Evolutionary conservation across 2,329 filamentous ascomycete species (phyloP), one percentile per base, ranked within the genome.

Genomic region (Gaeumannomyces tritici): DNA sequence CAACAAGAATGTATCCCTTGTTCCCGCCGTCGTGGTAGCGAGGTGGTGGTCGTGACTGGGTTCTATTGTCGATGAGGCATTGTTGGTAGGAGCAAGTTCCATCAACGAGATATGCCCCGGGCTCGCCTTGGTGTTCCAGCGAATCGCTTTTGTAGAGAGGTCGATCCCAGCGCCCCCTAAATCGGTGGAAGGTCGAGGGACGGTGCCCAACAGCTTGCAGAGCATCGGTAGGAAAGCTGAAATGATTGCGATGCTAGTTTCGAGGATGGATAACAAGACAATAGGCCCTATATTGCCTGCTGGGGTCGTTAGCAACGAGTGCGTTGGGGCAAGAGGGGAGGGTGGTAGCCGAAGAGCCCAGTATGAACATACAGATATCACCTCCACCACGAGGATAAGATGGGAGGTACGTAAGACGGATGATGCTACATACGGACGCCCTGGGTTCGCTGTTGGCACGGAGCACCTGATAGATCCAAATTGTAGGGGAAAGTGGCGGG

Each of bases 181-280:
- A 21, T 47, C 21, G 18, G 42, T n/a, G 21, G 42, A 21, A 9
- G 18, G 42, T 21, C 9, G 33, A 35, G 12, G 33, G 33, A 35
- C 33, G 18, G 33, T 35, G 42, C 42, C 42, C 42, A 47, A 9
- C 18, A 63, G 62, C 15, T 56, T 59, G 54, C 47, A 61, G 15
- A 63, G 57, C 60, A 51, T 56, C 15, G 62, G 62, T 4, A 63
- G 28, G 58, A 69, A 74, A 0, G 71, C 74, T 3, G 73, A 74
- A 4, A 76, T 68, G 56, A 77, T 73, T 24, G 73, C 75, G 1
- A 73, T 67, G 62, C 76, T 75, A 63, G 68, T 70, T 63, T 75
- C 75, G 61, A 71, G 65, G 1, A 76, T 73, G 3, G 74, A 75
- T 78, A 78, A 80, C 62, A 80, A 75, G 18, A 78, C 80, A 1